phyloP scores from a whole-genome alignment of 352 stramenopile genomes.

The Pythium insidiosum region DNA sequence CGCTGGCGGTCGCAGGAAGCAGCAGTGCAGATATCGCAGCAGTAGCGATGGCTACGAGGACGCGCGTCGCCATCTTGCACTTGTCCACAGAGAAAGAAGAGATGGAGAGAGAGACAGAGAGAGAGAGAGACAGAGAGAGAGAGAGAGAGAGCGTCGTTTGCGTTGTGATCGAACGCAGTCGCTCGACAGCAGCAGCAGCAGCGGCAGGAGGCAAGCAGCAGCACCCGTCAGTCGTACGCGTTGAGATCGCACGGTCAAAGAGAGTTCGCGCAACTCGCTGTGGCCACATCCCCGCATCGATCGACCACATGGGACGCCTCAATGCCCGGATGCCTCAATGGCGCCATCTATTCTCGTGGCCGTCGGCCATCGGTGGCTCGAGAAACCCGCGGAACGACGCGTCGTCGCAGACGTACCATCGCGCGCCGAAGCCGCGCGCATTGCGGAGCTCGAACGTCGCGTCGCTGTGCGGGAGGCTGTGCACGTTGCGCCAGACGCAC shows the following conservation, averaged over 20 bases:
- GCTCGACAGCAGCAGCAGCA: too few species aligned
- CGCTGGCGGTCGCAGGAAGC: too few species aligned
- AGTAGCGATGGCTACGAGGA: neutral
- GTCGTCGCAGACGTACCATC: constrained; percentile 58
- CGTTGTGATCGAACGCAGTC: too few species aligned
- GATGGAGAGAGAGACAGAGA: too few species aligned
- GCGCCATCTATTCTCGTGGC: constrained; percentile 62
- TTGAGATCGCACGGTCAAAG: neutral
- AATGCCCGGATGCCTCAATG: constrained; percentile 23
- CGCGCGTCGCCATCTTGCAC: too few species aligned
- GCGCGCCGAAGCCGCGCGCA: constrained; percentile 55
- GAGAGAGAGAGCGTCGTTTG: too few species aligned
- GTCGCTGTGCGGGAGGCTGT: constrained; percentile 60
- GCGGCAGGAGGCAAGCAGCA: too few species aligned
- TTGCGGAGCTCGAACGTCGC: constrained; percentile 70
- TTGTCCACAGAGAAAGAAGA: too few species aligned
- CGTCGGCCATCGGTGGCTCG: constrained; percentile 72
- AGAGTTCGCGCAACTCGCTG: neutral
- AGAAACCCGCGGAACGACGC: constrained; percentile 77
- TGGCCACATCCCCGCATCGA: neutral
- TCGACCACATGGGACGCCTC: too few species aligned
- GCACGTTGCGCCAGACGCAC: constrained; percentile 75
- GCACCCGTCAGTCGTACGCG: too few species aligned
- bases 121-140: too few species aligned
- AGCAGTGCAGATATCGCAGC: too few species aligned